A percentile compares a stretch with the other conserved stretches of the same genome.
Evolutionary conservation across 345 rosid species (phyloP).

Genomic region (Jatropha curcas): DNA sequence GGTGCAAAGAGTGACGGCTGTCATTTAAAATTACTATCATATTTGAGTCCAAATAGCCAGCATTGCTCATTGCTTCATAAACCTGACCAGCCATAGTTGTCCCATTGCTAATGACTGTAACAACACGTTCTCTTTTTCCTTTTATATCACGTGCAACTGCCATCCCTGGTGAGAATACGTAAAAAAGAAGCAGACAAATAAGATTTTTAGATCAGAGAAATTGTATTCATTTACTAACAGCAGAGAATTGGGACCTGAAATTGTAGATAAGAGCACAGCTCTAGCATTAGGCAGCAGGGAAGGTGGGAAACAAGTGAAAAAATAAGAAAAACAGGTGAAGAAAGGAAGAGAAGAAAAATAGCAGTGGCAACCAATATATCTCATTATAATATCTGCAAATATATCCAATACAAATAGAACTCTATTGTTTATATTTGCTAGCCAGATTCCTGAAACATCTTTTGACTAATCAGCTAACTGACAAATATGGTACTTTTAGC

Average conservation of each 20-base stretch:
- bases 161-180: conserved; percentile 54
- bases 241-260: neutral
- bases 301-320: neutral
- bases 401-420: neutral
- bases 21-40: conserved; percentile 92
- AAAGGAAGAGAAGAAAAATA: neutral
- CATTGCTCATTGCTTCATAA: conserved; percentile 94
- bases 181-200: neutral
- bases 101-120: conserved; percentile 73
- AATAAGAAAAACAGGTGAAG: neutral
- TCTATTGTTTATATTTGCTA: neutral
- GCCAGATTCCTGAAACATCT: neutral
- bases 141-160: conserved; percentile 89
- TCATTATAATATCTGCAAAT: neutral
- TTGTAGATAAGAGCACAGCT: no score
- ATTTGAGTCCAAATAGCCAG: conserved; percentile 86
- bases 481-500: neutral
- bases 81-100: conserved; percentile 92
- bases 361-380: neutral
- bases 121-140: conserved; percentile 74
- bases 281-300: neutral
- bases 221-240: neutral
- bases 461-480: neutral
- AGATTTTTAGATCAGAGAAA: neutral
- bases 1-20: conserved; percentile 72